Conservation (phyloP, 2,329 filamentous ascomycete species). For the Bipolaris bicolor region DNA sequence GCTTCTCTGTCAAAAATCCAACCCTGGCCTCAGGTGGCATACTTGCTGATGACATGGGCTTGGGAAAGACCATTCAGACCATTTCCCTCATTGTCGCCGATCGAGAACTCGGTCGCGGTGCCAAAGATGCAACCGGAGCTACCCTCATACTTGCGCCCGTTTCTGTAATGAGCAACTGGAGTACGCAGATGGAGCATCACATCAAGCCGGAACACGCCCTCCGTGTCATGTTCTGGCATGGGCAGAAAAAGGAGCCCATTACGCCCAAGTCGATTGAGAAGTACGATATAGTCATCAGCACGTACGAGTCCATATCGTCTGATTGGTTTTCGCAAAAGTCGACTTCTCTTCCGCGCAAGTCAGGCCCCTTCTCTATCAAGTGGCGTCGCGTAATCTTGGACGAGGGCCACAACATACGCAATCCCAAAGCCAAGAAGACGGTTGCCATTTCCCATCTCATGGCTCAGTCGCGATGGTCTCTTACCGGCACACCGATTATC, state of each 20-base stretch:
- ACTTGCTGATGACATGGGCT: constrained; percentile 89
- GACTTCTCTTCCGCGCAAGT: constrained; percentile 37
- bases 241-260: constrained; percentile 59
- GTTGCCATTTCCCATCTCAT: constrained; percentile 70
- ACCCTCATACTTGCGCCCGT: constrained; percentile 84
- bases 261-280: constrained; percentile 62
- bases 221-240: constrained; percentile 77
- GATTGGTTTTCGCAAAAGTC: constrained; percentile 64
- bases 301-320: constrained; percentile 75
- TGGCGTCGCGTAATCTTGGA: constrained; percentile 70
- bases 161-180: constrained; percentile 91
- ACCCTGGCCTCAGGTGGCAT: constrained; percentile 79
- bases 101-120: constrained; percentile 32
- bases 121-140: constrained; percentile 50
- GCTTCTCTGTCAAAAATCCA: constrained; percentile 67
- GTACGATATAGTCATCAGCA: constrained; percentile 81
- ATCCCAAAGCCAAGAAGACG: constrained; percentile 74
- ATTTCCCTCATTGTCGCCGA: constrained; percentile 77
- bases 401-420: constrained; percentile 72
- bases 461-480: constrained; percentile 76
- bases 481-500: constrained; percentile 70
- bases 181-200: constrained; percentile 76
- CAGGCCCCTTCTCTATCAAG: constrained; percentile 64
- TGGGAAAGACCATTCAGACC: constrained; percentile 87
- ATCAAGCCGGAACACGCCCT: constrained; percentile 68